These are phyloP conservation scores for Linderina pennispora DNA, from an alignment of 192 early-diverging fungal genomes.

Conservation along the genomic window DNA sequence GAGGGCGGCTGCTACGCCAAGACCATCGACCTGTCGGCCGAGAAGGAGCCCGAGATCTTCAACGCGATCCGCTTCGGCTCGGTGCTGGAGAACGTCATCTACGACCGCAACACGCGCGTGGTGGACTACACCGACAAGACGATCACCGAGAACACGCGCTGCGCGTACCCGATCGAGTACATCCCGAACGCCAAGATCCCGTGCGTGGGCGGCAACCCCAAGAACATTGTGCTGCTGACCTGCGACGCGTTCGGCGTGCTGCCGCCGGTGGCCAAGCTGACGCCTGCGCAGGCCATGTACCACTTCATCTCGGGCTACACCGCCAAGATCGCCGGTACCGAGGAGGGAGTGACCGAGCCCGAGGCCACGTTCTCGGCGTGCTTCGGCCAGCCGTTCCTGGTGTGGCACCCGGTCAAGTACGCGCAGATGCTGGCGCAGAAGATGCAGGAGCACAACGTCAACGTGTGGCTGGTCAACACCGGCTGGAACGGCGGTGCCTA, in stretches of 20 bases:
- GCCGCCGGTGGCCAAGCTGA: slow-evolving; percentile 81
- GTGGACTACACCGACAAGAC: slow-evolving; percentile 78
- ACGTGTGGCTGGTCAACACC: slow-evolving; percentile 96
- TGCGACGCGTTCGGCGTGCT: slow-evolving; percentile 94
- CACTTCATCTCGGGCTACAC: slow-evolving; percentile 96
- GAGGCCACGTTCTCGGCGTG: slow-evolving; percentile 85
- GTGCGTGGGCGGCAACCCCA: slow-evolving; percentile 81
- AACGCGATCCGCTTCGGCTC: slow-evolving; percentile 90
- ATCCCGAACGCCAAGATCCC: slow-evolving; percentile 91
- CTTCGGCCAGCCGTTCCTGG: slow-evolving; percentile 91
- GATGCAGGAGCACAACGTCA: slow-evolving; percentile 79
- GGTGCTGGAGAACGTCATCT: slow-evolving; percentile 91
- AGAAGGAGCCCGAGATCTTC: slow-evolving; percentile 99
- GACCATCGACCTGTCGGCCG: slow-evolving; percentile 88
- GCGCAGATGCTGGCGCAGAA: slow-evolving; percentile 94
- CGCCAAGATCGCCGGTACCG: slow-evolving; percentile 92
- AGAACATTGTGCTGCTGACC: slow-evolving; percentile 90
- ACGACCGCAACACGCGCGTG: slow-evolving; percentile 60
- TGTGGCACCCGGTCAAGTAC: slow-evolving; percentile 89
- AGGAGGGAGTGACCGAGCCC: slow-evolving; percentile 85
- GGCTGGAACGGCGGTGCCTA: slow-evolving; percentile 95
- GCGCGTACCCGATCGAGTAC: slow-evolving; percentile 88
- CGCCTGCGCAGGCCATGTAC: slow-evolving; percentile 81
- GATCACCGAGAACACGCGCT: slow-evolving; percentile 90
- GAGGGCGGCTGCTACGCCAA: slow-evolving; percentile 99